Evolutionary conservation across 1,139 yeast species (phyloP).

Genomic region (Geotrichum australiense): DNA sequence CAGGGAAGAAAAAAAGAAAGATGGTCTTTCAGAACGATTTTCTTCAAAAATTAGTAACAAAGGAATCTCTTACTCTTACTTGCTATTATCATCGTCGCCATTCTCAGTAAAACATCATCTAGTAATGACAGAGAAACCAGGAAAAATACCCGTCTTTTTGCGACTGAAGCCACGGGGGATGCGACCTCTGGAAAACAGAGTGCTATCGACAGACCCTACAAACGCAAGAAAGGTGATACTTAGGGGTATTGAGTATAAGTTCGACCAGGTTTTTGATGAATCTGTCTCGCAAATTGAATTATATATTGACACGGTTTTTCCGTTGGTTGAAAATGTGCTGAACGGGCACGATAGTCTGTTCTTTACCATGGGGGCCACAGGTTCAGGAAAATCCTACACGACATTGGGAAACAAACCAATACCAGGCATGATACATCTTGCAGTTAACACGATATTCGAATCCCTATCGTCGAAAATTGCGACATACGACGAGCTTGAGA

Average conservation of each 20-base stretch:
- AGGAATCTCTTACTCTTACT: too few relatives aligned
- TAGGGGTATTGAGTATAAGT: slow-evolving; percentile 20
- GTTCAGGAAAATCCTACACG: slow-evolving; percentile 41
- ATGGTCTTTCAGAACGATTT: too few relatives aligned
- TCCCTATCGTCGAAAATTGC: slow-evolving; percentile 38
- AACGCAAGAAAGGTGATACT: slow-evolving; percentile 13
- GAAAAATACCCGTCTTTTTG: slow-evolving; percentile 33
- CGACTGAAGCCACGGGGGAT: slow-evolving; percentile 32
- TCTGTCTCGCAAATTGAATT: slow-evolving; percentile 31
- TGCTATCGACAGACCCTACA: slow-evolving; percentile 20
- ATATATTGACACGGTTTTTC: slow-evolving; percentile 30
- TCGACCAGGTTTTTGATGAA: slow-evolving; percentile 34
- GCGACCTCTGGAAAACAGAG: slow-evolving; percentile 18
- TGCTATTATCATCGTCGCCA: too few relatives aligned
- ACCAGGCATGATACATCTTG: slow-evolving; percentile 33
- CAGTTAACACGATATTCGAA: slow-evolving; percentile 40
- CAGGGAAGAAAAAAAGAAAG: too few relatives aligned
- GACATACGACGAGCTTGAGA: slow-evolving; percentile 36
- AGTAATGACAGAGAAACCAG: slow-evolving; percentile 3
- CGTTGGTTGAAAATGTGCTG: slow-evolving; percentile 31
- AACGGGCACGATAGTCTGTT: slow-evolving; percentile 38
- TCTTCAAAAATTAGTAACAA: too few relatives aligned
- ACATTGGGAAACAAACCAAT: slow-evolving; percentile 27
- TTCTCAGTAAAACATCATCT: too few relatives aligned
- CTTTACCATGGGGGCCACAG: slow-evolving; percentile 47